Evolutionary conservation across 169 alveolate genomes (phyloP), one percentile per base, ranked within the genome.

Genomic region (Theileria luwenshuni): DNA sequence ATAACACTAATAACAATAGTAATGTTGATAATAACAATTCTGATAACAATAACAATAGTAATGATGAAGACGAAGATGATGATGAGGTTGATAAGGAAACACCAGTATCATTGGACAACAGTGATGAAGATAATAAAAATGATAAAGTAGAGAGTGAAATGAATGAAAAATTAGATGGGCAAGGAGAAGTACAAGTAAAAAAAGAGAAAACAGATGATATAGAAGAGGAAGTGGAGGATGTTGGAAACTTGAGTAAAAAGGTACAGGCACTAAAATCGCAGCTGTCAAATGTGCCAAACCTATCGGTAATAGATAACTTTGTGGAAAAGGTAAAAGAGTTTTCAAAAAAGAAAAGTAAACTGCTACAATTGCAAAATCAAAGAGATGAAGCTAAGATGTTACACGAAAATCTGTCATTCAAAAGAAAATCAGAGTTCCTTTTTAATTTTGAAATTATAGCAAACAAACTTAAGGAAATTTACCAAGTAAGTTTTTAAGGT

Each of bases 381-480:
- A 69, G 87, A 25, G 87, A 86, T 28, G 84, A 81, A 42, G 76
- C 84, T n/a, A 83, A 83, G 58, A 69, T 62, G 35, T 35, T 67
- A 0, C 74, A 73, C 23, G 92, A 86, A 32, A 77, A 60, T 47
- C 63, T 90, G 61, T 83, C 90, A 19, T 62, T 83, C 72, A 86
- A 83, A 51, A 74, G 94, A 21, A 85, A 80, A 72, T 69, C 68
- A 45, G 95, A 92, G 64, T 94, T 94, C 63, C 73, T 93, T 64
- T 64, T 56, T 19, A 96, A 94, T 25, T 94, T 93, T 81, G 86
- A 80, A 19, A 56, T 85, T 35, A 94, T 94, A 38, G 89, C 96
- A 5, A 83, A 86, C 25, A 92, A 93, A 69, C 91, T 94, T 41
- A 93, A 93, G 67, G 97, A 94, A 58, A 92, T 93, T 76, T 94